Percentiles rank a stretch among this genome's conserved stretches.
Conservation (phyloP, 2,329 filamentous ascomycete species). For the Trichoderma koningiopsis region DNA sequence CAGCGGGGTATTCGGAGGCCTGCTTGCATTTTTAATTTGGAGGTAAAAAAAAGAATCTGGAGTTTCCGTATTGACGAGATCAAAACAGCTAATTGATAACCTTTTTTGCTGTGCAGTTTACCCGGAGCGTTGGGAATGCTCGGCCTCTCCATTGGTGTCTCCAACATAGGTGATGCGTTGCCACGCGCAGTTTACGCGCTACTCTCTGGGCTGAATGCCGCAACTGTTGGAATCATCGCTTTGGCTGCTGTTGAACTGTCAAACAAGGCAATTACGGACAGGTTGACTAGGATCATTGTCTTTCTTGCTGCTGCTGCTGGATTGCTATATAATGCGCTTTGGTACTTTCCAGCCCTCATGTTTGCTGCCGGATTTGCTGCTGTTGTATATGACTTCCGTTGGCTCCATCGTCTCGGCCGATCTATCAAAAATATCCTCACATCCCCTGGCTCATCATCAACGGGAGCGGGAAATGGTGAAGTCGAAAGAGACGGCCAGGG, state of each 20-base stretch:
- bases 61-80: conserved; percentile 24
- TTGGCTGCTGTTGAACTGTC: conserved; percentile 69
- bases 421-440: neutral
- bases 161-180: conserved; percentile 59
- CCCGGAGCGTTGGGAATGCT: conserved; percentile 74
- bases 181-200: conserved; percentile 67
- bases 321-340: conserved; percentile 69
- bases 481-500: neutral
- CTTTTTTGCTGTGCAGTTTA: conserved; percentile 46
- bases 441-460: neutral
- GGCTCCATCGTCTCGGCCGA: conserved; percentile 44
- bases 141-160: conserved; percentile 65
- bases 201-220: conserved; percentile 70
- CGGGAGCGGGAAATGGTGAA: neutral
- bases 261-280: conserved; percentile 67
- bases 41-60: conserved; percentile 44
- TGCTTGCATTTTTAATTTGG: conserved; percentile 66
- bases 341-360: conserved; percentile 74
- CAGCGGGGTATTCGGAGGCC: conserved; percentile 58
- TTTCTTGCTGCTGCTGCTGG: conserved; percentile 66
- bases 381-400: conserved; percentile 58
- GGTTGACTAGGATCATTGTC: conserved; percentile 63
- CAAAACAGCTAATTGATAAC: neutral
- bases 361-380: conserved; percentile 54
- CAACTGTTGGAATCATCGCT: conserved; percentile 72